phyloP scores from a whole-genome alignment of 2,329 filamentous ascomycete species.

The Aspergillus sp. region DNA sequence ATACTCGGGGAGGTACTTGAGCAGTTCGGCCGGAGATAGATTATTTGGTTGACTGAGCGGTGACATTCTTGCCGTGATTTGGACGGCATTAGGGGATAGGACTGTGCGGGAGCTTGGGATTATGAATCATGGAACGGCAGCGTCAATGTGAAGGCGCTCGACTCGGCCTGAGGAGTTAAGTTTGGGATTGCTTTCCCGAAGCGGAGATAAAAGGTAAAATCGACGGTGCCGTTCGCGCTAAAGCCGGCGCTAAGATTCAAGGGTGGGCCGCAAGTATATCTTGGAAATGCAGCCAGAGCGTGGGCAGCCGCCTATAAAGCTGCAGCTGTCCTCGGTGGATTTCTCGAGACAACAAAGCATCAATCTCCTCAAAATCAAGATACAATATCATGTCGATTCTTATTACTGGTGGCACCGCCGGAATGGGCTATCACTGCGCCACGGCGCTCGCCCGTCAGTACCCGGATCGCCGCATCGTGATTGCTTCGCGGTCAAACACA shows the following conservation, averaged over 20 bases:
- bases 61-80: background rate
- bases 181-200: background rate
- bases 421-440: constrained; percentile 51
- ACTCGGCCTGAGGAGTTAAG: background rate
- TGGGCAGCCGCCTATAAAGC: background rate
- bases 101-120: no score
- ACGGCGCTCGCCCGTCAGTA: constrained; percentile 45
- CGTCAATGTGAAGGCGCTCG: background rate
- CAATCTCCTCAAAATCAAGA: background rate
- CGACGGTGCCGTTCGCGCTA: constrained; percentile 15
- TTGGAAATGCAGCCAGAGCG: background rate
- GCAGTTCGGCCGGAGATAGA: constrained; percentile 15
- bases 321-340: background rate
- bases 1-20: constrained; percentile 23
- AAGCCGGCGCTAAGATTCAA: background rate
- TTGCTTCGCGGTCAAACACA: constrained; percentile 51
- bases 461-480: constrained; percentile 48
- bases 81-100: background rate
- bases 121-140: background rate
- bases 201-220: background rate
- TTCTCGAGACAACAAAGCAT: background rate
- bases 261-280: background rate
- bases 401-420: constrained; percentile 51
- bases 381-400: constrained; percentile 5
- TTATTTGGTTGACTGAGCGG: background rate